Percentiles rank a stretch among this genome's conserved stretches.
phyloP scores from a whole-genome alignment of 1,139 yeast species.

The Hansenula sp. region DNA sequence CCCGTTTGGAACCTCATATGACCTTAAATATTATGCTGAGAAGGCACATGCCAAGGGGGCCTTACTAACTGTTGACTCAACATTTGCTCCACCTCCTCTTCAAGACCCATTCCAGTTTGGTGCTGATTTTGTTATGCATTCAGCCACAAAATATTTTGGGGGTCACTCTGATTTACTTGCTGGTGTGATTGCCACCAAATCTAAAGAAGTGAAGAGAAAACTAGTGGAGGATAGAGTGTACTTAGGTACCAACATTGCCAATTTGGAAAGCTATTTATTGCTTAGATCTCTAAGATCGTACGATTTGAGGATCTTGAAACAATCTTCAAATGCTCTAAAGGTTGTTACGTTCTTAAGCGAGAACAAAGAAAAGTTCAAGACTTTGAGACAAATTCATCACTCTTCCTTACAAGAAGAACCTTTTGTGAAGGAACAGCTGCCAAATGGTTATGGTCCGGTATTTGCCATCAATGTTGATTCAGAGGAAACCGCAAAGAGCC shows the following conservation, averaged over 20 bases:
- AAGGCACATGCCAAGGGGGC: conserved; percentile 74
- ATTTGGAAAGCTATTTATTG: conserved; percentile 70
- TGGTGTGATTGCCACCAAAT: conserved; percentile 69
- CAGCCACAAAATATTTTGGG: conserved; percentile 88
- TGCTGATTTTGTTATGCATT: conserved; percentile 81
- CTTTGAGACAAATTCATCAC: conserved; percentile 53
- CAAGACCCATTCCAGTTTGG: conserved; percentile 78
- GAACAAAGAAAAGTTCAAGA: conserved; percentile 44
- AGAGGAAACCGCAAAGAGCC: conserved; percentile 51
- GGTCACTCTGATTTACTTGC: conserved; percentile 93
- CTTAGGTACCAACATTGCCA: conserved; percentile 77
- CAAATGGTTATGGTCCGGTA: conserved; percentile 67
- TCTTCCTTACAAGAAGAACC: conserved; percentile 70
- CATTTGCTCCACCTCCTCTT: conserved; percentile 92
- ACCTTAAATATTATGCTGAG: conserved; percentile 58
- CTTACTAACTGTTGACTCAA: conserved; percentile 68
- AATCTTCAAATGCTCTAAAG: conserved; percentile 59
- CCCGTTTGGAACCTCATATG: conserved; percentile 72
- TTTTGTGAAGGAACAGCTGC: conserved; percentile 61
- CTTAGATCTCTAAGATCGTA: conserved; percentile 78
- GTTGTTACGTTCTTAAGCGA: conserved; percentile 57
- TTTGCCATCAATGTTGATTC: conserved; percentile 58
- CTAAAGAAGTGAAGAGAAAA: conserved; percentile 37
- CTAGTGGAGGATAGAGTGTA: conserved; percentile 59
- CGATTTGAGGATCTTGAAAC: conserved; percentile 64